Base-by-base conservation (phyloP, 306 rosid genomes). In the Medicago lupulina region DNA sequence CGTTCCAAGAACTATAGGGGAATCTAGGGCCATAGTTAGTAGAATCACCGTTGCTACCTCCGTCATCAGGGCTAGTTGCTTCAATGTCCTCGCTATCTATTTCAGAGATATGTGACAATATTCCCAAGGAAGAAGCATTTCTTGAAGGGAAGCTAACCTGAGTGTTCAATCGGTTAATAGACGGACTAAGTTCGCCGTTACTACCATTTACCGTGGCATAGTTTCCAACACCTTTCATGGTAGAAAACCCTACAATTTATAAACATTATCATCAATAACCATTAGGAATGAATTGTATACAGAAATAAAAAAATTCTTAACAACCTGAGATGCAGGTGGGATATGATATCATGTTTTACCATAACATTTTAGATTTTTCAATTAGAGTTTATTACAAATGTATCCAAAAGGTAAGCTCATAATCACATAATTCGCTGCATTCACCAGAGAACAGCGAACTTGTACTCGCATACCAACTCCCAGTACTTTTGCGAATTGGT, bases 61-160 rank as follows among this genome's bases (percentile, higher is more conserved):
- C 80, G 43, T 88, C 85, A 38, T 79, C 85, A 34, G 86, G 82
- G 17, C 86, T 62, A 80, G 74, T 71, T 16, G 83, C 82, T 1
- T 81, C 88, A n/a, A 79, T 80, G 64, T 58, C 85, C 54, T 88
- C 97, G 57, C 61, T 80, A 61, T 40, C 92, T 31, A 82, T 38
- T 67, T 89, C 93, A 3, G 93, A 84, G 66, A 88, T 88, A 41
- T 88, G 88, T 6, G 97, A 79, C 76, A 92, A 77, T 79, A 89
- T 73, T 74, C 93, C 96, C 71, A 86, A 46, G 11, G 90, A 88
- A 75, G 85, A 79, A 77, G 79, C 82, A 17, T 54, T 81, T 78
- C 89, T 79, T 31, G 89, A 76, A 61, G 90, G 73, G 82, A 93
- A 86, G 83, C 84, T 86, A 64, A 84, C 54, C 62, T 85, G 92